Evolutionary conservation across 2,329 filamentous ascomycete species (phyloP), one percentile per base, ranked within the genome.

Genomic region (Paecilomyces variotii): DNA sequence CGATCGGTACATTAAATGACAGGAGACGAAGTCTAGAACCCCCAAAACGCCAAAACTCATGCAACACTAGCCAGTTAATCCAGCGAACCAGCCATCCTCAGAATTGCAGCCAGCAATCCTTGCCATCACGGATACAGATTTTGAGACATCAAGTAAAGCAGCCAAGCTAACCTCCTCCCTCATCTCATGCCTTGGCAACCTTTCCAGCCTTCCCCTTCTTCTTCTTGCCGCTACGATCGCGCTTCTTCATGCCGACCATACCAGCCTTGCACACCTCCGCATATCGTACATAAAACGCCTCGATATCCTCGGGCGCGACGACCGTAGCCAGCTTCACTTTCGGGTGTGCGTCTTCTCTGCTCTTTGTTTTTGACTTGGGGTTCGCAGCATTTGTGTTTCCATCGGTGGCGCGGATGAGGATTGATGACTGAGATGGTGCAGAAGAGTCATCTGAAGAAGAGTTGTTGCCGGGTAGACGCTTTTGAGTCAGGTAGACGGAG

Each of bases 261-360:
- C 91, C 91, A 0, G 82, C 79, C 79, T 96, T 97, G 77, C 92
- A 97, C 2, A 91, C 82, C 65, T 97, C 94, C 25, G 91, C 92
- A 77, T 97, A 99, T 56, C 84, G 82, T 30, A 80, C 78, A 73
- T 91, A 99, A 70, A 99, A 99, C 0, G 74, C 78, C 57, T 95
- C 91, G 10, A 97, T 73, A 4, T 88, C 84, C 59, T 87, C 84
- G 0, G 88, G 84, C 57, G 88, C 82, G 0, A 97, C 91, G 0
- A 96, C 75, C 0, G 94, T 97, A 2, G 90, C 90, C 27, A 97
- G 71, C 74, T 92, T 96, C 64, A 89, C 76, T 67, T 85, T 86
- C 64, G 87, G 58, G 80, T 73, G 49, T 79, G 73, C 57, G 81
- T 80, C 62, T 82, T 80, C 61, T 76, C 78, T 66, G 57, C 65